Evolutionary conservation across 2,329 filamentous ascomycete genomes (phyloP), one percentile per base, ranked within the genome.

Genomic region (Fonsecaea multimorphosa): DNA sequence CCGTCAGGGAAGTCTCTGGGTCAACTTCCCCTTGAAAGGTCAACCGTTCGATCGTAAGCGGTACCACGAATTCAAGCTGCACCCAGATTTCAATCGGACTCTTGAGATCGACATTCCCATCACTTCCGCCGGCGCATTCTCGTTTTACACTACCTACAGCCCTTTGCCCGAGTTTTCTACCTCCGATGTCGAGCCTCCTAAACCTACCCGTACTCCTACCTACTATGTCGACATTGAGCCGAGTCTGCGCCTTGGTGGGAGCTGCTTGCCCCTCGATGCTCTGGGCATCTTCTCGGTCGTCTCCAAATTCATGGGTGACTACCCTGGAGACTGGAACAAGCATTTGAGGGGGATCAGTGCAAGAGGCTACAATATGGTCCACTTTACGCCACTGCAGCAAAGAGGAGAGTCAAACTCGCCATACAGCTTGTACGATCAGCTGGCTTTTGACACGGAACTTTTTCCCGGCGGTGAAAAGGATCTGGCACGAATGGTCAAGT

Each of bases 321-420:
- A 95, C 75, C 92, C 94, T 0, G 84, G 84, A 16, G 91, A 97
- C 74, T 99, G 94, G 93, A 88, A 97, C 76, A 90, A 87, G 58
- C 94, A 98, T 76, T 81, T 99, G 64, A 85, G 86, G 63, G 93
- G 95, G 31, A 97, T 99, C 76, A 91, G 91, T 76, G 87, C 91
- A 73, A 86, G 95, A 67, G 93, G 93, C 53, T 99, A 99, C 84
- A 99, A 99, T 80, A 97, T 98, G 93, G 88, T 99, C 66, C 95
- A 99, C 78, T 99, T 99, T 78, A 97, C 95, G 1, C 95, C 95
- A 9, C 83, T 99, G 71, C 95, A 96, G 84, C 85, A 90, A 65
- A 89, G 95, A 66, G 95, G 95, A 64, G 85, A 84, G 52, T 99
- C 95, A 59, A 97, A 99, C 76, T 99, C 95, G 1, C 95, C 95